These are phyloP conservation scores for Hirschioporus abietinus DNA, from an alignment of 768 basidiomycete species.

Conservation along the genomic window DNA sequence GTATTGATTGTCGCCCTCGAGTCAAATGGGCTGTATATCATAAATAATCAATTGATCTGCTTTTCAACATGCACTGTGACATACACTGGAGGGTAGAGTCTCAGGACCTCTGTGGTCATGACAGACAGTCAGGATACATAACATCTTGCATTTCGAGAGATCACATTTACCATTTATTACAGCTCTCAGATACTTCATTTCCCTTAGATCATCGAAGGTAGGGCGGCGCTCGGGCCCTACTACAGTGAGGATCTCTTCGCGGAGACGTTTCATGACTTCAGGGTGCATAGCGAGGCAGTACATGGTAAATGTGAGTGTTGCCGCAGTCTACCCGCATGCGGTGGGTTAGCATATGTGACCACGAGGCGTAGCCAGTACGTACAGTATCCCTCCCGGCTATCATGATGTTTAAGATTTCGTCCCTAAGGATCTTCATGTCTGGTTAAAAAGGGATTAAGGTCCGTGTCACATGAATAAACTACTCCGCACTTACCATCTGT, in stretches of 20 bases:
- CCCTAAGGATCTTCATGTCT: slow-evolving; percentile 31
- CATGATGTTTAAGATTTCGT: slow-evolving; percentile 38
- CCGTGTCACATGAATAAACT: not conserved
- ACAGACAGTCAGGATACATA: not conserved
- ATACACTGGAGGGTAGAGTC: slow-evolving; percentile 32
- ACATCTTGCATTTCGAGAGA: not conserved
- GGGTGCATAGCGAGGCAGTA: slow-evolving; percentile 30
- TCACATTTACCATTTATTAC: slow-evolving; percentile 28
- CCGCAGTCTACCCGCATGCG: slow-evolving; percentile 21
- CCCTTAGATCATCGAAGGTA: slow-evolving; percentile 26
- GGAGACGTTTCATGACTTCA: slow-evolving; percentile 23
- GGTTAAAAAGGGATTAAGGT: not conserved
- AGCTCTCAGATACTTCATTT: slow-evolving; percentile 30
- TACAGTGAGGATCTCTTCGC: slow-evolving; percentile 27
- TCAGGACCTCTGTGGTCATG: slow-evolving; percentile 32
- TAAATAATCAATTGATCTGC: slow-evolving; percentile 7
- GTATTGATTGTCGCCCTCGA: slow-evolving; percentile 19
- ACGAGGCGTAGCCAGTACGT: slow-evolving; percentile 6
- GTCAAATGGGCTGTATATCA: slow-evolving; percentile 22
- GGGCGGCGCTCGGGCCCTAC: slow-evolving; percentile 25
- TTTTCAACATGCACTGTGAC: slow-evolving; percentile 4
- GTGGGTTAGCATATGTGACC: not conserved
- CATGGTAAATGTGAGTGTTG: slow-evolving; percentile 26
- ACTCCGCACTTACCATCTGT: slow-evolving; percentile 11
- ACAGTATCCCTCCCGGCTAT: slow-evolving; percentile 43